These are phyloP conservation scores for Medicago arabica DNA, from an alignment of 306 rosid species.

Conservation along the genomic window DNA sequence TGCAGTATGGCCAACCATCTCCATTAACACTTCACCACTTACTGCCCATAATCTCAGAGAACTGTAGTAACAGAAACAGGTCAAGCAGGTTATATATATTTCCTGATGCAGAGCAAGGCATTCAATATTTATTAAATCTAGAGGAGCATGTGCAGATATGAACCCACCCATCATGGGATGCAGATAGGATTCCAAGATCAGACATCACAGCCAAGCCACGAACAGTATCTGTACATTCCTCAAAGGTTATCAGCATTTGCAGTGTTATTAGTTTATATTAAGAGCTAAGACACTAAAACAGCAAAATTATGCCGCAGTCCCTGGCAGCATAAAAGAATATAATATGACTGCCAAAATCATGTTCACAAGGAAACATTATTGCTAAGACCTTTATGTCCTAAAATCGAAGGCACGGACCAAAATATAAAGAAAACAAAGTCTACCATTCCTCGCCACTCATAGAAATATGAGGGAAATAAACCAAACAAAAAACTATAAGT, in stretches of 20 bases:
- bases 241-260: slow-evolving; percentile 38
- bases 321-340: slow-evolving; percentile 26
- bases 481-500: not conserved
- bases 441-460: slow-evolving; percentile 20
- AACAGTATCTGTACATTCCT: slow-evolving; percentile 80
- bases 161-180: slow-evolving; percentile 95
- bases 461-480: slow-evolving; percentile 26
- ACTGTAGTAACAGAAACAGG: slow-evolving; percentile 59
- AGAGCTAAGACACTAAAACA: slow-evolving; percentile 1
- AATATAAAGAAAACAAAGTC: slow-evolving; percentile 31
- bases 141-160: slow-evolving; percentile 32
- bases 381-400: slow-evolving; percentile 18
- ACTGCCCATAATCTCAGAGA: slow-evolving; percentile 87
- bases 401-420: slow-evolving; percentile 7
- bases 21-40: slow-evolving; percentile 80
- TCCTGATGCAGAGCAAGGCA: slow-evolving; percentile 22
- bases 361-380: slow-evolving; percentile 22
- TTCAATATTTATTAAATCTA: slow-evolving; percentile 35
- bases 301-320: slow-evolving; percentile 13
- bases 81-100: slow-evolving; percentile 26
- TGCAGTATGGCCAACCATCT: slow-evolving; percentile 96
- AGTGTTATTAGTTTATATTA: slow-evolving; percentile 30
- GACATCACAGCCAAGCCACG: slow-evolving; percentile 89
- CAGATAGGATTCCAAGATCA: slow-evolving; percentile 84
- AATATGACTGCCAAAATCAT: slow-evolving; percentile 32